Conservation (phyloP, 75 land plant genomes). For the Pinus tabuliformis region DNA sequence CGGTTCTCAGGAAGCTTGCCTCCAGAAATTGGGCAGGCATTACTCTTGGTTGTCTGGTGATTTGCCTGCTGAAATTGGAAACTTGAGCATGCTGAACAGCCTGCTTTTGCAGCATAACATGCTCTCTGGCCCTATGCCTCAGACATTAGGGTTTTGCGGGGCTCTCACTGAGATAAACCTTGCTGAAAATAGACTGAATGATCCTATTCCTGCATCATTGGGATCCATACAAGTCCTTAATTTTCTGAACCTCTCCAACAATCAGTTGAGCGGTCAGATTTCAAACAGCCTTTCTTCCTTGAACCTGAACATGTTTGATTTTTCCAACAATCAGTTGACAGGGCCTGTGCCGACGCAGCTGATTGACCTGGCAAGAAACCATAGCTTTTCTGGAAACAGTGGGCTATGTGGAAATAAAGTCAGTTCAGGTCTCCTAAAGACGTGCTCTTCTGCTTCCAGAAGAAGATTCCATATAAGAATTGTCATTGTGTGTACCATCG, state of each 20-base stretch:
- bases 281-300: conserved; percentile 48
- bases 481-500: neutral
- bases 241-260: conserved; percentile 57
- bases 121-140: conserved; percentile 42
- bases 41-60: no score
- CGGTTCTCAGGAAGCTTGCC: no score
- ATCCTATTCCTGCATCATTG: no score
- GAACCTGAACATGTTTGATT: conserved; percentile 58
- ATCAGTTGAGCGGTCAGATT: conserved; percentile 62
- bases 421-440: neutral
- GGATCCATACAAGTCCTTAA: conserved; percentile 44
- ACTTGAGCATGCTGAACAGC: conserved; percentile 26
- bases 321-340: conserved; percentile 63
- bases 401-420: conserved; percentile 33
- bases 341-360: conserved; percentile 62
- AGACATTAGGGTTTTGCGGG: conserved; percentile 25
- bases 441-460: neutral
- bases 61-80: conserved; percentile 43
- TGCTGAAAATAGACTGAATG: conserved; percentile 26
- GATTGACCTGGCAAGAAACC: conserved; percentile 34
- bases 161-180: conserved; percentile 20
- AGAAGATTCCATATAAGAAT: neutral
- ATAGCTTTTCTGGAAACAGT: conserved; percentile 62
- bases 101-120: conserved; percentile 41
- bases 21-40: no score